Percentiles rank a stretch among this genome's conserved stretches.
Evolutionary conservation across 1,284 basidiomycete species (phyloP).

Genomic region (Apiotrichum mycotoxinovorans): DNA sequence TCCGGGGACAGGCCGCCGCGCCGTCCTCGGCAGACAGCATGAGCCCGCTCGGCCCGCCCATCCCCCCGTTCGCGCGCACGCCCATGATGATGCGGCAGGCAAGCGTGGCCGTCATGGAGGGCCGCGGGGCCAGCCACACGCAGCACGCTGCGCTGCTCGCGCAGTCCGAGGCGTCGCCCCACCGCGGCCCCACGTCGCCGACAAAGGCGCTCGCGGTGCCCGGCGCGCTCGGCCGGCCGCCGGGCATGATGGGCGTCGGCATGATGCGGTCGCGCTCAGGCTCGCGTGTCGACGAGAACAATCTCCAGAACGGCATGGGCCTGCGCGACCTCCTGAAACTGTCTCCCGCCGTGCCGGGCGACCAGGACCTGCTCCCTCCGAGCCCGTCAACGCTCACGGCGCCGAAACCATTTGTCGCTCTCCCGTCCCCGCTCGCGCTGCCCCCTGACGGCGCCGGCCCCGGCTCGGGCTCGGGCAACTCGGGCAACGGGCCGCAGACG

Average conservation of each 20-base stretch:
- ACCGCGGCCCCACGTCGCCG: conserved; percentile 17
- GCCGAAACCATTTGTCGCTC: conserved; percentile 47
- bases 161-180: conserved; percentile 5
- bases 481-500: background rate
- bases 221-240: conserved; percentile 8
- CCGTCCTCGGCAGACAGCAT: conserved; percentile 8
- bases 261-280: conserved; percentile 44
- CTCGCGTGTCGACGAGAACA: conserved; percentile 32
- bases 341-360: conserved; percentile 40
- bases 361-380: conserved; percentile 65
- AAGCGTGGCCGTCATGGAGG: conserved; percentile 48
- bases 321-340: conserved; percentile 47
- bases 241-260: conserved; percentile 18
- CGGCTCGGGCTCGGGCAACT: no score
- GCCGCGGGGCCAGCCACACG: conserved; percentile 33
- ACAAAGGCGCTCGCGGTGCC: conserved; percentile 28
- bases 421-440: conserved; percentile 53
- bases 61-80: conserved; percentile 21
- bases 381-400: conserved; percentile 59
- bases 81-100: conserved; percentile 47
- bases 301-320: conserved; percentile 23
- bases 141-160: conserved; percentile 28
- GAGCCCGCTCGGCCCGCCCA: conserved; percentile 10
- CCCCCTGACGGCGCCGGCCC: conserved; percentile 23
- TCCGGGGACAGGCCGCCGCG: conserved; percentile 21